Conservation (phyloP, 805 yeast genomes). For the Starmerella floricola region DNA sequence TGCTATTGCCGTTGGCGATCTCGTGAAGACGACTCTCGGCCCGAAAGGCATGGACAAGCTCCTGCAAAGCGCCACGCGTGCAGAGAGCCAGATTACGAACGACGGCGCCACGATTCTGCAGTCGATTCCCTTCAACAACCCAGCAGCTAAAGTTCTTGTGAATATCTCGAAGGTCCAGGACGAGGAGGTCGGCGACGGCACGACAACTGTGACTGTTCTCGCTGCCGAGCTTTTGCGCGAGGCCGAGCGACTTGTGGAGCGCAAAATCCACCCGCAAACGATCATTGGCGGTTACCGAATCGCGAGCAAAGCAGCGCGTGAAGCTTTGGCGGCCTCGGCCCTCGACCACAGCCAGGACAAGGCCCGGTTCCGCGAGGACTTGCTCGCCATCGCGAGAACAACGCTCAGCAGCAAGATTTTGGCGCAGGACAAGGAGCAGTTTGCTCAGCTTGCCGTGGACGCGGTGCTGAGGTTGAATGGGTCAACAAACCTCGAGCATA, state of each 20-base stretch:
- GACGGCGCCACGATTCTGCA: conserved; percentile 97
- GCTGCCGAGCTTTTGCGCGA: conserved; percentile 93
- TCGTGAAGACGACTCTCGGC: conserved; percentile 86
- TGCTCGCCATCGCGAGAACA: conserved; percentile 79
- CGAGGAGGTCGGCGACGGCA: conserved; percentile 97
- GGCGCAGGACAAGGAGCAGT: conserved; percentile 86
- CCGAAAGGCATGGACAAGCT: conserved; percentile 99
- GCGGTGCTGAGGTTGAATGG: conserved; percentile 83
- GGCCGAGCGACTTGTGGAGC: conserved; percentile 84
- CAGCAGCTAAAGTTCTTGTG: conserved; percentile 92
- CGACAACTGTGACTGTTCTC: conserved; percentile 85
- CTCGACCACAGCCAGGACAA: conserved; percentile 53
- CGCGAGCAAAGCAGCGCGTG: conserved; percentile 74
- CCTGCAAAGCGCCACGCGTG: conserved; percentile 63
- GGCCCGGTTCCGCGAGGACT: conserved; percentile 57
- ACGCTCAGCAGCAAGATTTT: conserved; percentile 87
- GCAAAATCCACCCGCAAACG: conserved; percentile 94
- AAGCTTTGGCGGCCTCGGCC: conserved; percentile 64
- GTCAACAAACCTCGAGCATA: conserved; percentile 77
- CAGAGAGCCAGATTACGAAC: conserved; percentile 73
- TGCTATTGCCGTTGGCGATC: conserved; percentile 97
- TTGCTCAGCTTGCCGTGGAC: conserved; percentile 83
- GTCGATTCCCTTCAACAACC: conserved; percentile 88
- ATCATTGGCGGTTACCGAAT: conserved; percentile 91
- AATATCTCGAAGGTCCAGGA: conserved; percentile 94